A percentile compares a stretch with the other conserved stretches of the same genome.
Conservation (phyloP, 1,284 basidiomycete genomes). For the Porogramme epimiltina region DNA sequence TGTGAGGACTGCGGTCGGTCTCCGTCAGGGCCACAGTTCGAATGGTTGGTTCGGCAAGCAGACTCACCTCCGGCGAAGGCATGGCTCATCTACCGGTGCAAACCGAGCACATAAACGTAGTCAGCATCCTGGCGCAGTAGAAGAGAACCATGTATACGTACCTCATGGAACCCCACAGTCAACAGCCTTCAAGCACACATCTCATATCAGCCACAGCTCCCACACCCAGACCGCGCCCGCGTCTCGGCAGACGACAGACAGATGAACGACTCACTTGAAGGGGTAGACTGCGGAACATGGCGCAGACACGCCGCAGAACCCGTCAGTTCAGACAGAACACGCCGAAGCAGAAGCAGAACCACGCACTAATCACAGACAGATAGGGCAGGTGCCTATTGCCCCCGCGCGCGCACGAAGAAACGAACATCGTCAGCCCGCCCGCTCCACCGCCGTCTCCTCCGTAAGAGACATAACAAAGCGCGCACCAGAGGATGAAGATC, state of each 20-base stretch:
- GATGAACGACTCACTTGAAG: slow-evolving; percentile 71
- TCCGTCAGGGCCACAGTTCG: background rate
- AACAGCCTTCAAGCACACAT: slow-evolving; percentile 50
- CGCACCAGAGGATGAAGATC: slow-evolving; percentile 77
- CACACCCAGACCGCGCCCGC: background rate
- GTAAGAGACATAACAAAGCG: background rate
- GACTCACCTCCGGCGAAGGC: slow-evolving; percentile 44
- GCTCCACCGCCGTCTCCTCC: too few species aligned
- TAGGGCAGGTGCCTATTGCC: slow-evolving; percentile 73
- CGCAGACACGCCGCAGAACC: background rate
- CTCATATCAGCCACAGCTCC: slow-evolving; percentile 8
- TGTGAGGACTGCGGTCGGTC: slow-evolving; percentile 60
- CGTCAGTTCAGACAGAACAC: background rate
- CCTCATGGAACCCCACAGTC: slow-evolving; percentile 91
- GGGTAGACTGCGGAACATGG: slow-evolving; percentile 71
- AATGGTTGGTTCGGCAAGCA: too few species aligned
- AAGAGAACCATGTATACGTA: slow-evolving; percentile 33
- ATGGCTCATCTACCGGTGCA: slow-evolving; percentile 73
- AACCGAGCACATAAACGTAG: background rate
- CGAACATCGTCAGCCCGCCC: background rate
- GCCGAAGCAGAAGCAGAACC: background rate
- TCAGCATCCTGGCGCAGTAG: too few species aligned
- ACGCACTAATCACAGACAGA: slow-evolving; percentile 72
- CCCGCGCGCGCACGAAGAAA: background rate
- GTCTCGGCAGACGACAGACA: background rate